These are phyloP conservation scores for Bryum argenteum DNA, from an alignment of 225 moss, liverwort and hornwort species.

Conservation along the genomic window DNA sequence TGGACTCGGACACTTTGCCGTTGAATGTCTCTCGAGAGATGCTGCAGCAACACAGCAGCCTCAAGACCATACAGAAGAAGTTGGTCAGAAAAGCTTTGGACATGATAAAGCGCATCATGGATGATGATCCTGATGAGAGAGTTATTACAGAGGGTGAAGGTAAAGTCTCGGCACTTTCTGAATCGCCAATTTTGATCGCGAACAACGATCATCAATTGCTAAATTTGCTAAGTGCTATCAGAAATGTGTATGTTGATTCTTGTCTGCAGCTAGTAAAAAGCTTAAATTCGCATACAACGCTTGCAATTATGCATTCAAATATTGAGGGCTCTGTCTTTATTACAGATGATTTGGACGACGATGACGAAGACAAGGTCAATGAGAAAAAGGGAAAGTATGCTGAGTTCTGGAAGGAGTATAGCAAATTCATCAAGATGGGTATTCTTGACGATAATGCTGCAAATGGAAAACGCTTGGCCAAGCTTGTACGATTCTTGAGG, in stretches of 20 bases:
- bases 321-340: not conserved
- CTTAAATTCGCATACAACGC: not conserved
- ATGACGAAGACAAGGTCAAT: conserved; percentile 40
- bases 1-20: conserved; percentile 79
- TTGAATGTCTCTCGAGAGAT: conserved; percentile 91
- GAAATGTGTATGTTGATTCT: not conserved
- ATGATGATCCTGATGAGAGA: conserved; percentile 73
- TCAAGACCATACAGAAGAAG: conserved; percentile 87
- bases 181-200: not conserved
- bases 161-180: not conserved
- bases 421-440: conserved; percentile 88
- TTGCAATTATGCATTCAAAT: not conserved
- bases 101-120: conserved; percentile 76
- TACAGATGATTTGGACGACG: conserved; percentile 42
- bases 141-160: conserved; percentile 30
- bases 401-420: conserved; percentile 81
- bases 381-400: conserved; percentile 69
- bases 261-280: not conserved
- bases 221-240: not conserved
- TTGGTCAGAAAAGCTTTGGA: conserved; percentile 79
- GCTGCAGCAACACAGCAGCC: conserved; percentile 67
- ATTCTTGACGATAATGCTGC: conserved; percentile 66
- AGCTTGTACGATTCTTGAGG: conserved; percentile 81
- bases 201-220: not conserved
- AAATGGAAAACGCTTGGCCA: conserved; percentile 67